Percentiles rank a stretch among this genome's conserved stretches.
Conservation (phyloP, 345 rosid species). For the Ceriops decandra region DNA sequence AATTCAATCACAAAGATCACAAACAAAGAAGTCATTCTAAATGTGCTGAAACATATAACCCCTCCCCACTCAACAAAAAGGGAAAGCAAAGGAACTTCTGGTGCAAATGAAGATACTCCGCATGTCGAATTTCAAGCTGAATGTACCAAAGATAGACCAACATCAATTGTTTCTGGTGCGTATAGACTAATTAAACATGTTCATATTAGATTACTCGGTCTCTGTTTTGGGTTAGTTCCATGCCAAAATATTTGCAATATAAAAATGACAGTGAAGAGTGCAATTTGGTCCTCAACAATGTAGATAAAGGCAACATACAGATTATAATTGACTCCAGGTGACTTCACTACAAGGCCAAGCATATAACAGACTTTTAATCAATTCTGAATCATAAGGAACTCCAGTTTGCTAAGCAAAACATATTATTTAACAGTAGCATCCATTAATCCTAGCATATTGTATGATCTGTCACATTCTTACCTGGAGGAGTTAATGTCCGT, state of each 20-base stretch:
- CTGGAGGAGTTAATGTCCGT: constrained; percentile 68
- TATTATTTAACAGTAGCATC: background rate
- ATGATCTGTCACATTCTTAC: constrained; percentile 27
- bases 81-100: background rate
- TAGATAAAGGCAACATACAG: no score
- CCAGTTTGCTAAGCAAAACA: no score
- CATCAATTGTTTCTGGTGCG: background rate
- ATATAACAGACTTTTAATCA: background rate
- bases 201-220: background rate
- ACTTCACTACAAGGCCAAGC: background rate
- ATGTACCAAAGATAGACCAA: background rate
- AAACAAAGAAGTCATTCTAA: background rate
- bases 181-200: background rate
- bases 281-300: background rate
- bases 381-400: no score
- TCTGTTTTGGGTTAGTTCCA: background rate
- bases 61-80: constrained; percentile 4
- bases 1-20: background rate
- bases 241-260: background rate
- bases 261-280: background rate
- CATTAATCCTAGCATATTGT: constrained; percentile 1
- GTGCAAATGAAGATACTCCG: background rate
- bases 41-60: background rate
- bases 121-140: background rate
- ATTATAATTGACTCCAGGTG: no score